Base-by-base conservation (phyloP, 345 rosid species). In the Lumnitzera racemosa region DNA sequence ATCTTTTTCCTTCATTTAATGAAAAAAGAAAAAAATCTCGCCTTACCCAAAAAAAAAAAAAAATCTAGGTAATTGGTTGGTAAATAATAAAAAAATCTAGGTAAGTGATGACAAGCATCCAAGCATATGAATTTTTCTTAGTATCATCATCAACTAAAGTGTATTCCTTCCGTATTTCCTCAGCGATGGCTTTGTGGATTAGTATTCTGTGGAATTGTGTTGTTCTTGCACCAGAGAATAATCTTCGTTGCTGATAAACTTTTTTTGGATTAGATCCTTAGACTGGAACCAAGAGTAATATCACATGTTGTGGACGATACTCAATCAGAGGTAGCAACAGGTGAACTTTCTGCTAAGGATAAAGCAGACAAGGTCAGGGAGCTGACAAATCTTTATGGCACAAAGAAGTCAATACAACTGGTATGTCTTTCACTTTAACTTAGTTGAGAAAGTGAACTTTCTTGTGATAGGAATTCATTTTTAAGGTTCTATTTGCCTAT, bases 201-300 rank as follows among this genome's bases (percentile, higher is more conserved):
- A 5, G 43, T 36, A 36, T 36, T 1, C 49, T 48, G 24, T 57
- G 27, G 55, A 17, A 25, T 55, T 24, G 13, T 2, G 49, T 17
- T 16, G 4, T 20, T 53, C 1, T 16, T 53, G 20, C 24, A 36
- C 43, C 9, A 36, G 43, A 1, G 43, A 36, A 36, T 36, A 9
- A 36, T 36, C 43, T 36, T 7, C 0, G 43, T 7, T 36, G 43
- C 43, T 36, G 43, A 36, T 36, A 36, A 36, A 36, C 43, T 36
- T 4, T 36, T 29, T 36, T 3, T 36, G 10, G 11, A 36, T 36
- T 63, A 90, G 97, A 73, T 90, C 66, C 63, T 88, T n/a, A 83
- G 95, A 74, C 64, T 91, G 84, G 96, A 88, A 54, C 86, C 91
- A 5, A 75, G 66, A 56, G 58, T 83, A 67, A 71, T 27, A 46